phyloP scores from a whole-genome alignment of 2,329 filamentous ascomycete species.

The Claviceps purpurea region DNA sequence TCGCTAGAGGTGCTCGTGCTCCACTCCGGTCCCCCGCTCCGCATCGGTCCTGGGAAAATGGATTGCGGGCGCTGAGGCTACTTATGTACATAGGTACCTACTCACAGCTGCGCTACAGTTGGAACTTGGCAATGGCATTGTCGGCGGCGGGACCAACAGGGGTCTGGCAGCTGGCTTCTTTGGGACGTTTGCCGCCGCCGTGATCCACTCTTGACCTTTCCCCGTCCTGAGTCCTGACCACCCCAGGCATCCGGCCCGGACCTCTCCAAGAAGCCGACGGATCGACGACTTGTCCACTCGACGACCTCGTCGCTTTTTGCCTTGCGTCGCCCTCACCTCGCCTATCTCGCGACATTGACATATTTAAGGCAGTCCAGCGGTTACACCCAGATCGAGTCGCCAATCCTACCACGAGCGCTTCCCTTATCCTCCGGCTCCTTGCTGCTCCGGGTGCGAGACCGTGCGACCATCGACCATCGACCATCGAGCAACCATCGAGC shows the following conservation, averaged over 20 bases:
- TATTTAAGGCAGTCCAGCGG: not conserved
- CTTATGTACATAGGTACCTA: no score
- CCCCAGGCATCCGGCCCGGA: not conserved
- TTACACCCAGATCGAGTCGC: not conserved
- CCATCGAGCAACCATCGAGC: no score
- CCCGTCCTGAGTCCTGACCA: not conserved
- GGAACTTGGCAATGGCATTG: not conserved
- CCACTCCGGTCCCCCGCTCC: no score
- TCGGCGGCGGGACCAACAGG: not conserved
- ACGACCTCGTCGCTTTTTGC: not conserved
- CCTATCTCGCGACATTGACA: not conserved
- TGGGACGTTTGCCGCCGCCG: not conserved
- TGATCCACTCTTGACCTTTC: slow-evolving; percentile 4
- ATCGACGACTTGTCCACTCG: not conserved
- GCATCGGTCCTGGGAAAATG: no score
- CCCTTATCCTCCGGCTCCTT: not conserved
- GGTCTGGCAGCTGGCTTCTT: not conserved
- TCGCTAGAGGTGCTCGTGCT: no score
- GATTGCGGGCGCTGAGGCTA: no score
- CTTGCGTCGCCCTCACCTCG: not conserved
- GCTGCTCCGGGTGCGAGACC: not conserved
- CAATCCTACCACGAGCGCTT: not conserved
- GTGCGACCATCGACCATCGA: not conserved
- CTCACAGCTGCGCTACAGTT: no score
- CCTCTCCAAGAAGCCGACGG: not conserved